Percentiles rank a stretch among this genome's conserved stretches.
phyloP scores from a whole-genome alignment of 768 basidiomycete species.

The Podaxis pistillaris region DNA sequence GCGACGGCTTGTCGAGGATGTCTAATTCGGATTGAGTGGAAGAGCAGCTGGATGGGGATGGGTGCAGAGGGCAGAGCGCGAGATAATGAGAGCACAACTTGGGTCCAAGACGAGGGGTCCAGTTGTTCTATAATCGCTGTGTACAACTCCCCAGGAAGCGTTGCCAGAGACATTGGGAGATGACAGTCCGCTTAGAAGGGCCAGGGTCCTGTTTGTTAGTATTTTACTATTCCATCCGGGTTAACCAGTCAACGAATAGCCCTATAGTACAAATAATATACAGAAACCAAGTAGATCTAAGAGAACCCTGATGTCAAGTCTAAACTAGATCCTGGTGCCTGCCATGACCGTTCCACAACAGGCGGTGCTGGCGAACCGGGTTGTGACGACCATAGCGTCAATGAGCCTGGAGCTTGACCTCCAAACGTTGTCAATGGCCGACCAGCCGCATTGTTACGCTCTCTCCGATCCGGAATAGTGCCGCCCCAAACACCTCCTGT shows the following conservation, averaged over 20 bases:
- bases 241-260: slow-evolving; percentile 4
- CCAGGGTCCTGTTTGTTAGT: slow-evolving; percentile 8
- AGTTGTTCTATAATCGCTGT: slow-evolving; percentile 54
- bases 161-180: slow-evolving; percentile 26
- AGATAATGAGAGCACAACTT: slow-evolving; percentile 55
- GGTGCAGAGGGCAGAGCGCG: slow-evolving; percentile 61
- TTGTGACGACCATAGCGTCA: slow-evolving; percentile 43
- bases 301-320: slow-evolving; percentile 34
- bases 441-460: slow-evolving; percentile 20
- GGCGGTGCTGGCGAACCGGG: slow-evolving; percentile 40
- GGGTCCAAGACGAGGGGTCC: slow-evolving; percentile 43
- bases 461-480: slow-evolving; percentile 12
- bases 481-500: slow-evolving; percentile 14
- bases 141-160: slow-evolving; percentile 68
- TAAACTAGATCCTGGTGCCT: slow-evolving; percentile 33
- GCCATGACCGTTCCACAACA: slow-evolving; percentile 46
- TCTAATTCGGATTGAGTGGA: slow-evolving; percentile 51
- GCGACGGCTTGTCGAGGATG: slow-evolving; percentile 50
- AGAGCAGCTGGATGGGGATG: slow-evolving; percentile 57
- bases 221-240: neutral
- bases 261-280: slow-evolving; percentile 14
- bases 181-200: neutral
- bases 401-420: slow-evolving; percentile 49
- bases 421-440: slow-evolving; percentile 47
- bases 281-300: slow-evolving; percentile 12